phyloP scores from a whole-genome alignment of 1,284 basidiomycete species.

The Malassezia japonica region DNA sequence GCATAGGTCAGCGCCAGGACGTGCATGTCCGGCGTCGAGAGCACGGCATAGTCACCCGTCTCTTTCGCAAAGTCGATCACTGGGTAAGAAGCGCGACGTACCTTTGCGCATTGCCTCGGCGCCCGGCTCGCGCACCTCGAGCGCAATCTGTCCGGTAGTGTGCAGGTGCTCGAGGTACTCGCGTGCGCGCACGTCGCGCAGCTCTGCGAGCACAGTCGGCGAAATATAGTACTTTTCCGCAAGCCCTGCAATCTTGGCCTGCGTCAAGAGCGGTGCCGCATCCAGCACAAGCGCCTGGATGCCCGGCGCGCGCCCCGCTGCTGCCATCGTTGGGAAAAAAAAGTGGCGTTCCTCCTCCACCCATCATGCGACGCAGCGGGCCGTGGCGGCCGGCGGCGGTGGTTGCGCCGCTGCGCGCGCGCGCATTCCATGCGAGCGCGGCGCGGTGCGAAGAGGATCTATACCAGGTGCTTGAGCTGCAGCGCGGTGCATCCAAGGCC shows the following conservation, averaged over 20 bases:
- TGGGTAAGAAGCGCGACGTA: constrained; percentile 39
- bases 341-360: constrained; percentile 1
- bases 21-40: constrained; percentile 82
- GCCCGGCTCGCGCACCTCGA: constrained; percentile 35
- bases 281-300: constrained; percentile 43
- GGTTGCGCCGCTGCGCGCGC: background rate
- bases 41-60: constrained; percentile 88
- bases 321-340: constrained; percentile 7
- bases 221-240: constrained; percentile 42
- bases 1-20: constrained; percentile 81
- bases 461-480: constrained; percentile 28
- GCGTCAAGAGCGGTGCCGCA: constrained; percentile 42
- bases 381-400: background rate
- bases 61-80: constrained; percentile 86
- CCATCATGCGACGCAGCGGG: background rate
- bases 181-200: constrained; percentile 38
- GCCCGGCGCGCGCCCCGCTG: constrained; percentile 10
- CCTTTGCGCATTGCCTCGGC: constrained; percentile 27
- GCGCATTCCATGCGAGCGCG: background rate
- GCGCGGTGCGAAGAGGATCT: constrained; percentile 13
- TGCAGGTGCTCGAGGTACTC: constrained; percentile 39
- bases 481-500: constrained; percentile 26
- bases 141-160: constrained; percentile 28
- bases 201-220: constrained; percentile 38
- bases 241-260: constrained; percentile 32